Base-by-base conservation (phyloP, 208 protist genomes). In the Trypanosoma boissoni region DNA sequence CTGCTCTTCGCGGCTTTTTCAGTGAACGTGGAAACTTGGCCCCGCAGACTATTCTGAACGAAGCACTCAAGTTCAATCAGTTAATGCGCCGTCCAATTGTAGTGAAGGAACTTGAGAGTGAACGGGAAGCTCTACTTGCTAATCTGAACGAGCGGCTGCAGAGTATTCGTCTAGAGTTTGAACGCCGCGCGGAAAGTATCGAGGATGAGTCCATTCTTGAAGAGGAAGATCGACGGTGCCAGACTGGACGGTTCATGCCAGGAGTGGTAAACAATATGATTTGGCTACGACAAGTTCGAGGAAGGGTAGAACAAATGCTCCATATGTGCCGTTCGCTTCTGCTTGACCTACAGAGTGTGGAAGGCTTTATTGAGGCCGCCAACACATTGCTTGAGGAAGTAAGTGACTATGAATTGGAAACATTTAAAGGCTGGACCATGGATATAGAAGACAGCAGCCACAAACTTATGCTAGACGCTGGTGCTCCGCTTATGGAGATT, bases 231-330 rank as follows among this genome's bases (percentile, higher is more conserved):
- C 74, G 79, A 9, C 74, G 76, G 31, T 94, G 79, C 66, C 91
- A 96, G 52, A 78, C 91, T 8, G 88, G 91, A 7, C 85, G 91
- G 28, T 93, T 92, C 60, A 86, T 97, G 69, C 91, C 91, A 1
- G 88, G 80, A 29, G 86, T 97, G 12, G 88, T 94, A 50, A 97
- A 97, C 72, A 91, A 88, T 62, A 82, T 95, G 59, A 85, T 95
- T 48, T 97, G 88, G 87, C 75, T 95, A 4, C 85, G 92, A 21
- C 92, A 95, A 74, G 68, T 95, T 7, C 71, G 81, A 18, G 72
- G 81, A 23, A 64, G 74, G 14, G 75, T 92, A 20, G 79, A 92
- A 60, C 76, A 93, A 50, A 92, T 92, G 78, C 74, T 82, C 27
- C 18, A 72, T 8, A 89, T 93, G 75, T 90, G 85, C 64, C 70